Conservation (phyloP, 805 yeast genomes). For the Schwanniomyces yamadae region DNA sequence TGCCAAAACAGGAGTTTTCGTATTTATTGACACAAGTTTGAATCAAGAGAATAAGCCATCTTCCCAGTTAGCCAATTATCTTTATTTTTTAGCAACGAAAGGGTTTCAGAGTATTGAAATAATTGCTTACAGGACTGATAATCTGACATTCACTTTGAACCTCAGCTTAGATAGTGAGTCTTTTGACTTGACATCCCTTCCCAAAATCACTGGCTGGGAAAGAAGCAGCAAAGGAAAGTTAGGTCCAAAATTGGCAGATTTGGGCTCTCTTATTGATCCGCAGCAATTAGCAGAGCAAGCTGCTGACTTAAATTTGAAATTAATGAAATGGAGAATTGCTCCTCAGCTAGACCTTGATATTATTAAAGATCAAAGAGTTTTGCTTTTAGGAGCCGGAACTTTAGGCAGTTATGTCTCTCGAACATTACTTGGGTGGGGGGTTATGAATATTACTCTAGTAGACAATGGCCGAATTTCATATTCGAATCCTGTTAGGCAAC, state of each 20-base stretch:
- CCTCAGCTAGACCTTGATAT: slow-evolving; percentile 74
- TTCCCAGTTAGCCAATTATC: slow-evolving; percentile 56
- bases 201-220: slow-evolving; percentile 85
- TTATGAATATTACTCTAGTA: slow-evolving; percentile 77
- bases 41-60: slow-evolving; percentile 38
- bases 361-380: slow-evolving; percentile 58
- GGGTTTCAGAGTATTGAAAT: slow-evolving; percentile 22
- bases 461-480: slow-evolving; percentile 88
- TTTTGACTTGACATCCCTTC: slow-evolving; percentile 13
- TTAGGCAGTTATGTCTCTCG: slow-evolving; percentile 90
- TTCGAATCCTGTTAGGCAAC: slow-evolving; percentile 95
- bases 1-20: slow-evolving; percentile 14
- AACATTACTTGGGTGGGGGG: slow-evolving; percentile 92
- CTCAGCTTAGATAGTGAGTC: slow-evolving; percentile 13
- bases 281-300: slow-evolving; percentile 83
- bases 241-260: slow-evolving; percentile 80
- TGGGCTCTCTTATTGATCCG: slow-evolving; percentile 82
- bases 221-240: slow-evolving; percentile 69
- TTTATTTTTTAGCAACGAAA: slow-evolving; percentile 43
- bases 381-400: slow-evolving; percentile 95
- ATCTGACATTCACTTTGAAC: slow-evolving; percentile 14
- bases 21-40: slow-evolving; percentile 33
- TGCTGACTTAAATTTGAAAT: slow-evolving; percentile 81
- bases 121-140: slow-evolving; percentile 23
- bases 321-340: slow-evolving; percentile 96